Evolutionary conservation across 768 basidiomycete genomes (phyloP).

Genomic region (Hericium alpestre): DNA sequence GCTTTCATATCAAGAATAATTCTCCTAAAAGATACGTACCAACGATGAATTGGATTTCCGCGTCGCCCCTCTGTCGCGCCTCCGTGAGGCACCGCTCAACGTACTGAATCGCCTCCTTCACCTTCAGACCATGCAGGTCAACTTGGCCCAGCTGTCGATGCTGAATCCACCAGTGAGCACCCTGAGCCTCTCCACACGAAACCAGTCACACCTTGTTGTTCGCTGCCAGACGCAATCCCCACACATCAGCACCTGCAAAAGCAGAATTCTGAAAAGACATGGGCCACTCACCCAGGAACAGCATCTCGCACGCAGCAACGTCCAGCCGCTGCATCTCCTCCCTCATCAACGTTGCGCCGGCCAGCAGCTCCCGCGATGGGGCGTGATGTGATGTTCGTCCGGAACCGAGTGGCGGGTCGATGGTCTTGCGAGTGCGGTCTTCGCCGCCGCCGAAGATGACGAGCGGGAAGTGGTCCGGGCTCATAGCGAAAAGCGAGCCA

Average conservation of each 20-base stretch:
- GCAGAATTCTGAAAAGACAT: not conserved
- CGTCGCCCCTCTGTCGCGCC: conserved; percentile 22
- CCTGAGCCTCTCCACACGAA: not conserved
- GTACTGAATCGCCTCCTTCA: conserved; percentile 35
- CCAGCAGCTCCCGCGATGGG: not conserved
- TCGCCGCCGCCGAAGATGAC: conserved; percentile 54
- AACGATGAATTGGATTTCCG: conserved; percentile 32
- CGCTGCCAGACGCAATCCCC: not conserved
- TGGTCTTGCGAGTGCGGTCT: conserved; percentile 17
- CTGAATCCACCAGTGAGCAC: not conserved
- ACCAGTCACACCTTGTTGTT: not conserved
- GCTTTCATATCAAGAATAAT: not conserved
- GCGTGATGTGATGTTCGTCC: conserved; percentile 9
- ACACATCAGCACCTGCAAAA: not conserved
- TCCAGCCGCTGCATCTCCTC: not conserved
- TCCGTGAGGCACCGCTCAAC: conserved; percentile 30
- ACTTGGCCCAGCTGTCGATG: conserved; percentile 9
- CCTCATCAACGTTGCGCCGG: not conserved
- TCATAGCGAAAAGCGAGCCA: conserved; percentile 77
- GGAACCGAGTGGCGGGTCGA: conserved; percentile 27
- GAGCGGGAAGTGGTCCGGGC: conserved; percentile 69
- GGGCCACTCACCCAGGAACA: not conserved
- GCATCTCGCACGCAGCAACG: not conserved
- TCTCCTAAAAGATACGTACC: conserved; percentile 16
- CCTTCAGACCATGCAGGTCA: conserved; percentile 43